A percentile compares a stretch with the other conserved stretches of the same genome.
Evolutionary conservation across 305 asterid species (phyloP).

Genomic region (Fraxinus ornus): DNA sequence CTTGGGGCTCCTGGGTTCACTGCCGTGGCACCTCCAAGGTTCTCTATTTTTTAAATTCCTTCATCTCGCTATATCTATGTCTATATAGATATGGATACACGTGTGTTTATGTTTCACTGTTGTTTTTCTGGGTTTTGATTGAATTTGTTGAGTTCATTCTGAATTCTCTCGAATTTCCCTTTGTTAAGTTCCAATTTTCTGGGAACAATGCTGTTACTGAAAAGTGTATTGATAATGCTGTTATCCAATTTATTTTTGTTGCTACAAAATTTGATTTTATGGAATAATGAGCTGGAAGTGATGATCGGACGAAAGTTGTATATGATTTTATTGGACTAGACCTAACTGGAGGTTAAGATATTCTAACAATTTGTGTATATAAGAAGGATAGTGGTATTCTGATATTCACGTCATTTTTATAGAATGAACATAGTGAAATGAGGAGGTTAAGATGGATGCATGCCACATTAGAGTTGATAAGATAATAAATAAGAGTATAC

Average conservation of each 20-base stretch:
- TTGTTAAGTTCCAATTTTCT: slow-evolving; percentile 19
- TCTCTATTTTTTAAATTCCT: slow-evolving; percentile 5
- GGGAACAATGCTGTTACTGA: slow-evolving; percentile 20
- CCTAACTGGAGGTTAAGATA: background rate
- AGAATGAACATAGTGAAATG: background rate
- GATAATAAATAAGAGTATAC: background rate
- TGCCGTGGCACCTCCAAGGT: slow-evolving; percentile 93
- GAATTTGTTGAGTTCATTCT: slow-evolving; percentile 2
- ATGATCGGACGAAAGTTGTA: background rate
- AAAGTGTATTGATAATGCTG: slow-evolving; percentile 3
- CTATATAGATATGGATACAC: background rate
- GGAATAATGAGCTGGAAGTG: slow-evolving; percentile 12
- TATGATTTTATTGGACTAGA: background rate
- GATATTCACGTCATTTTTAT: background rate
- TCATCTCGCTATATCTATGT: background rate
- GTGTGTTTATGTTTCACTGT: slow-evolving; percentile 7
- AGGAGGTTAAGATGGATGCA: background rate
- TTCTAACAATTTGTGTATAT: background rate
- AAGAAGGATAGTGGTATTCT: background rate
- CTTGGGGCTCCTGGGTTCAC: slow-evolving; percentile 99
- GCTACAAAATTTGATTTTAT: background rate
- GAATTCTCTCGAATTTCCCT: slow-evolving; percentile 9
- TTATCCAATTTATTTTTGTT: background rate
- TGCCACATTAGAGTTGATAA: background rate
- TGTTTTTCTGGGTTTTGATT: slow-evolving; percentile 15